These are phyloP conservation scores for Marasmius oreades DNA, from an alignment of 1,284 basidiomycete genomes.

Conservation along the genomic window DNA sequence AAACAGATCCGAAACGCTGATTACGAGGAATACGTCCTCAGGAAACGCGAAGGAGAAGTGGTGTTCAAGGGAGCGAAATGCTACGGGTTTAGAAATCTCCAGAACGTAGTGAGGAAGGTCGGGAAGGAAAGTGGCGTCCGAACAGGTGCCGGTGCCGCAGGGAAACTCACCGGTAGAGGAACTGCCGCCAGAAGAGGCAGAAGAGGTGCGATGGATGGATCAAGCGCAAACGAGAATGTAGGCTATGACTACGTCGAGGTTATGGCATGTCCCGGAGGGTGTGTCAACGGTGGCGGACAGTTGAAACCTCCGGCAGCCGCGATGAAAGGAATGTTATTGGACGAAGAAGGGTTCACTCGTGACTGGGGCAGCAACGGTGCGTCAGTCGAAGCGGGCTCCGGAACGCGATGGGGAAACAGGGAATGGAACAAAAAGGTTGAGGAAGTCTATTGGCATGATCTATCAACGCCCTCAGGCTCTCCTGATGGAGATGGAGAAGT, in stretches of 20 bases:
- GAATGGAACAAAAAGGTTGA: slow-evolving; percentile 81
- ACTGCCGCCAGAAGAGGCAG: slow-evolving; percentile 29
- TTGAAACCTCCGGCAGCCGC: slow-evolving; percentile 52
- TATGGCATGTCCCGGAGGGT: slow-evolving; percentile 98
- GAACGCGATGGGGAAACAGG: slow-evolving; percentile 66
- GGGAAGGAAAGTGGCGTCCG: slow-evolving; percentile 81
- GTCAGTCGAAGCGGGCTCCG: slow-evolving; percentile 30
- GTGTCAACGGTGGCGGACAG: slow-evolving; percentile 97
- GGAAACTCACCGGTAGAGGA: slow-evolving; percentile 42
- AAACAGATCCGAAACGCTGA: slow-evolving; percentile 52
- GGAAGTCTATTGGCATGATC: slow-evolving; percentile 66
- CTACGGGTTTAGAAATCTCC: slow-evolving; percentile 96
- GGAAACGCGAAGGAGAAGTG: slow-evolving; percentile 42
- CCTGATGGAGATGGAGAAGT: background rate
- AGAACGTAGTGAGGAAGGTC: slow-evolving; percentile 94
- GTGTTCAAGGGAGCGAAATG: slow-evolving; percentile 93
- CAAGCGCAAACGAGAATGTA: slow-evolving; percentile 41
- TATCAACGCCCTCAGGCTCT: slow-evolving; percentile 48
- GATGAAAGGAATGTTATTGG: slow-evolving; percentile 23
- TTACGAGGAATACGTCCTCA: slow-evolving; percentile 63
- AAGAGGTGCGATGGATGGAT: slow-evolving; percentile 25
- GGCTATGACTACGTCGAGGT: slow-evolving; percentile 97
- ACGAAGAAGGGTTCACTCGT: slow-evolving; percentile 59
- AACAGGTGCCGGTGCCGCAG: slow-evolving; percentile 64
- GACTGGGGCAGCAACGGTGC: slow-evolving; percentile 55